Evolutionary conservation across 257 asterid species (phyloP).

Genomic region (Solanum pimpinellifolium): DNA sequence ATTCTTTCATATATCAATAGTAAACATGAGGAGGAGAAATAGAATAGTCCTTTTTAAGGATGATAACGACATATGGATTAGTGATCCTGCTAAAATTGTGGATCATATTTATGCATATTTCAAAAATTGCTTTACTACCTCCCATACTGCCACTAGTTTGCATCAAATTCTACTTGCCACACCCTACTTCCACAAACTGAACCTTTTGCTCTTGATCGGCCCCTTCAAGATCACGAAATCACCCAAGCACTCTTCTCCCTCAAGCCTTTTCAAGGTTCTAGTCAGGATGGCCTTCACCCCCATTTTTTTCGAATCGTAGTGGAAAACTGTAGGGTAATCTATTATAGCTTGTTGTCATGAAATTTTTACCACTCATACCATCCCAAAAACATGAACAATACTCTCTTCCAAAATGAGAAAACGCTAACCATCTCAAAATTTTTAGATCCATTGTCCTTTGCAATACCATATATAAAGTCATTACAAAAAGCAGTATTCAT

Average conservation of each 20-base stretch:
- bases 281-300: neutral
- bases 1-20: neutral
- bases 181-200: neutral
- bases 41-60: neutral
- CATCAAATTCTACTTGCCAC: neutral
- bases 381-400: neutral
- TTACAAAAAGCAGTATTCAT: too few species aligned
- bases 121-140: too few species aligned
- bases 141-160: accelerated
- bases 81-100: neutral
- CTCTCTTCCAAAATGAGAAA: too few species aligned
- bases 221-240: neutral
- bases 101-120: neutral
- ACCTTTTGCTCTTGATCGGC: neutral
- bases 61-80: neutral
- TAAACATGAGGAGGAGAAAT: neutral
- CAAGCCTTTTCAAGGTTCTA: neutral
- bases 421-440: neutral
- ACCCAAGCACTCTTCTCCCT: too few species aligned
- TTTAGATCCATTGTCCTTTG: too few species aligned
- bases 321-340: neutral
- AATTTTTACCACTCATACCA: neutral
- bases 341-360: neutral
- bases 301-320: neutral
- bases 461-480: neutral